Conservation (phyloP, 2,329 filamentous ascomycete genomes). For the Aureobasidium sp. region DNA sequence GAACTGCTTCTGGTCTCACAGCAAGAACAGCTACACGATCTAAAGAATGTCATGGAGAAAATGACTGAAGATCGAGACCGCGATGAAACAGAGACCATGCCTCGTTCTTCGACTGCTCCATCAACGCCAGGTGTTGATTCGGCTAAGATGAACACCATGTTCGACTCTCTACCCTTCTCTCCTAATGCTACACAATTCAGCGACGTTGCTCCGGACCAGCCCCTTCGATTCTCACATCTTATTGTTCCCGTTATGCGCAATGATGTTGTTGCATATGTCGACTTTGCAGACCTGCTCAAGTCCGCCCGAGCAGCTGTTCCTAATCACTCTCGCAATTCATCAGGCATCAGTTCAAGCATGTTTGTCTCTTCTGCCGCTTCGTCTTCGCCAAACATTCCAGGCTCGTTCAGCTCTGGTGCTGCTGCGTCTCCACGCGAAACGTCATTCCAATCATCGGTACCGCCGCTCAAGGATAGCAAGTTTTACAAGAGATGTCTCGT, state of each 20-base stretch:
- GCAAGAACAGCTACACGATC: constrained; percentile 83
- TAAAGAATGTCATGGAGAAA: constrained; percentile 87
- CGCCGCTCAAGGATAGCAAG: constrained; percentile 75
- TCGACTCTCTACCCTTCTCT: constrained; percentile 52
- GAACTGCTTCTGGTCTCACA: constrained; percentile 80
- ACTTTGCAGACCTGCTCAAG: constrained; percentile 71
- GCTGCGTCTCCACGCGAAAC: constrained; percentile 25
- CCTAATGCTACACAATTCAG: constrained; percentile 40
- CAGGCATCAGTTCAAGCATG: constrained; percentile 41
- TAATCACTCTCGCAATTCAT: constrained; percentile 56
- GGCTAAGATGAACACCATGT: constrained; percentile 47
- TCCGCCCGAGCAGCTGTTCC: constrained; percentile 52
- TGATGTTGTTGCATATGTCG: constrained; percentile 72
- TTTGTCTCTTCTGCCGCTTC: constrained; percentile 21
- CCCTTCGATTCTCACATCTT: constrained; percentile 70
- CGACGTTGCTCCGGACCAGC: constrained; percentile 52
- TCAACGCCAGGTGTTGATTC: constrained; percentile 64
- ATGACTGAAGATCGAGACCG: constrained; percentile 71
- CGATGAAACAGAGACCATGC: constrained; percentile 50
- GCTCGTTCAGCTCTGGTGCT: constrained; percentile 31
- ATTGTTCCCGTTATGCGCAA: constrained; percentile 75
- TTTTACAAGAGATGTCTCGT: constrained; percentile 86
- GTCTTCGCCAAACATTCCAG: constrained; percentile 32
- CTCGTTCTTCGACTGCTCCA: constrained; percentile 57
- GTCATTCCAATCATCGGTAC: constrained; percentile 29